These are phyloP conservation scores for Suillus bovinus DNA, from an alignment of 768 basidiomycete species.

Conservation along the genomic window DNA sequence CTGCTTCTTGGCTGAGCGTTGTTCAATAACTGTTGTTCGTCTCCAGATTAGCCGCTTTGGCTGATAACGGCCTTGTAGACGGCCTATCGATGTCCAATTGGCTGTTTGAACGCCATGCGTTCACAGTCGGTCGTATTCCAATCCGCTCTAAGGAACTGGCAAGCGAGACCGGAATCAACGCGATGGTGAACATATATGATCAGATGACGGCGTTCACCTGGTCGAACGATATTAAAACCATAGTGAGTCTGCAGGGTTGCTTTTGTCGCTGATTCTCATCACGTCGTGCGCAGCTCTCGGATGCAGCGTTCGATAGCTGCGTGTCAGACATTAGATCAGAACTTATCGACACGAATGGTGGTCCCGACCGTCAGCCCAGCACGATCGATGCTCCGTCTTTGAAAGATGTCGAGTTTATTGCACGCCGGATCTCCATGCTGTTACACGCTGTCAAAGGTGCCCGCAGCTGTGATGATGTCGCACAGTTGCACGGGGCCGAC, in stretches of 20 bases:
- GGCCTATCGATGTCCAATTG: not conserved
- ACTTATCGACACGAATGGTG: not conserved
- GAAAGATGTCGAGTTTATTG: not conserved
- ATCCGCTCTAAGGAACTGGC: not conserved
- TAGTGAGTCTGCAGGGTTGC: not conserved
- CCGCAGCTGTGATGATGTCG: not conserved
- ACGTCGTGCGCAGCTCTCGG: not conserved
- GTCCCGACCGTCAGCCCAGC: too few relatives aligned
- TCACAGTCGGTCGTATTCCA: not conserved
- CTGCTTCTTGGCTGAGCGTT: not conserved
- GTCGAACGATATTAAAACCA: not conserved
- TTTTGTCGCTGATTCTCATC: not conserved
- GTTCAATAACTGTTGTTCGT: not conserved
- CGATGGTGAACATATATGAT: not conserved
- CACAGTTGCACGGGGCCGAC: not conserved
- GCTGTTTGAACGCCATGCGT: constrained; percentile 1
- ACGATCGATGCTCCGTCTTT: not conserved
- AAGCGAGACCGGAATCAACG: not conserved
- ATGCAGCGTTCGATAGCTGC: not conserved
- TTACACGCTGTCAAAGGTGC: not conserved
- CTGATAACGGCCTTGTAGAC: not conserved
- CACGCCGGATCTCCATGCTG: not conserved
- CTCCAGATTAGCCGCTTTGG: not conserved
- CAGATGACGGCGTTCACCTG: constrained; percentile 4
- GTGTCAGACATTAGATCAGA: not conserved